Conservation (phyloP, 192 early-diverging fungal genomes). For the Chytriomyces sp. region DNA sequence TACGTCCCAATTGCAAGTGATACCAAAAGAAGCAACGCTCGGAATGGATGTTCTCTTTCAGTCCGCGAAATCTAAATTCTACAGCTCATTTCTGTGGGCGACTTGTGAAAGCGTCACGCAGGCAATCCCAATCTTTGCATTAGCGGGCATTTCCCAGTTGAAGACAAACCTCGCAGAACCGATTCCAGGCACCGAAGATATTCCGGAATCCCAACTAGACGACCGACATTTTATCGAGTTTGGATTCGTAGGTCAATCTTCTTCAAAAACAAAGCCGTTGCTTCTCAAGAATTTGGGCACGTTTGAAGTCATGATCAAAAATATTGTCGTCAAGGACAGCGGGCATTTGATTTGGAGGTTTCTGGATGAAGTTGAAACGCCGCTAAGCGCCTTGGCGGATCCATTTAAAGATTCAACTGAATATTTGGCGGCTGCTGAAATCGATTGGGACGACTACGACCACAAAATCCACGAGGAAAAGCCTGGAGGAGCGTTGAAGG, state of each 20-base stretch:
- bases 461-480: constrained; percentile 39
- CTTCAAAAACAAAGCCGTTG: constrained; percentile 45
- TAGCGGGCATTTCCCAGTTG: constrained; percentile 41
- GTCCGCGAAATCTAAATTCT: constrained; percentile 33
- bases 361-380: constrained; percentile 45
- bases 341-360: constrained; percentile 52
- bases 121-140: constrained; percentile 45
- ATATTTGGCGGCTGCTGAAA: constrained; percentile 41
- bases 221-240: constrained; percentile 48
- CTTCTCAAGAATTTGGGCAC: constrained; percentile 52
- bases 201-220: constrained; percentile 21
- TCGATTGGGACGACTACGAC: constrained; percentile 62
- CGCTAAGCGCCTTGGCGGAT: background rate
- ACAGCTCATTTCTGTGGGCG: constrained; percentile 40
- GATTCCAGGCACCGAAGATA: constrained; percentile 10
- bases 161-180: constrained; percentile 45
- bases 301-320: constrained; percentile 52
- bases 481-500: background rate
- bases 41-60: constrained; percentile 35
- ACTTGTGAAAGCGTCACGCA: constrained; percentile 31
- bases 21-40: constrained; percentile 9
- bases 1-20: background rate
- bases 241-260: constrained; percentile 45
- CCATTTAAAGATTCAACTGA: background rate
- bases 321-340: constrained; percentile 46